Base-by-base conservation (phyloP, 2,329 filamentous ascomycete species). In the Penicillium sclerotiorum region DNA sequence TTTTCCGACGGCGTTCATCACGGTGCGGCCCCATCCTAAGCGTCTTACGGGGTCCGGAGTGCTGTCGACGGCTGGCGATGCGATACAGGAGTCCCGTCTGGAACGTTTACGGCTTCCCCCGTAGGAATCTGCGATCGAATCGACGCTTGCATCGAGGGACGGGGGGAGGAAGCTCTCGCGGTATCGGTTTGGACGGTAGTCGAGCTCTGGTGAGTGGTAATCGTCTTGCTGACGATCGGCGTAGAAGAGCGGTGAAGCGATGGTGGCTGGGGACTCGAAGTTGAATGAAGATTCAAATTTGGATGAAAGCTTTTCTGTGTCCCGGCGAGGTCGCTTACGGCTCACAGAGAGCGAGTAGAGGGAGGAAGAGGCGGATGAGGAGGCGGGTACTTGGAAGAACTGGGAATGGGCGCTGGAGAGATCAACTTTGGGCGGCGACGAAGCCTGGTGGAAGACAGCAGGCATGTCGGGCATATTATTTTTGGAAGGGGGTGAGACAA, bases 1-100 rank as follows among this genome's bases (percentile, higher is more conserved):
- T 63, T 87, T 93, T 15, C 89, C 73, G 2, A 77, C 73, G 5
- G 72, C 66, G 25, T 68, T 71, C 39, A 76, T 68, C 6, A 77
- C 70, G 1, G 73, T 63, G 27, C 64, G 70, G 22, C 73, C 68
- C 71, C 74, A 74, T 30, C 72, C 67, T 22, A 63, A 49, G 22
- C 59, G 55, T 11, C 52, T 55, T 6, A 50, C 46, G 20, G 53
- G 36, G 17, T 56, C 53, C 20, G 36, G 27, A 39, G 22, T 38
- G 13, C 53, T 49, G 33, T 62, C 50, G 33, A 52, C 41, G 44
- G 40, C 39, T 21, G 62, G 57, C 5, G 64, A 63, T 20, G 62
- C 56, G 44, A 65, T 55, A 12, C 52, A 58, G 4, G 64, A 64
- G 41, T 70, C 66, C 7, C 61, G 64, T 23, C 65, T 67, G 46